Percentiles rank a stretch among this genome's conserved stretches.
Evolutionary conservation across 306 rosid species (phyloP).

Genomic region (Hippophae tibetana): DNA sequence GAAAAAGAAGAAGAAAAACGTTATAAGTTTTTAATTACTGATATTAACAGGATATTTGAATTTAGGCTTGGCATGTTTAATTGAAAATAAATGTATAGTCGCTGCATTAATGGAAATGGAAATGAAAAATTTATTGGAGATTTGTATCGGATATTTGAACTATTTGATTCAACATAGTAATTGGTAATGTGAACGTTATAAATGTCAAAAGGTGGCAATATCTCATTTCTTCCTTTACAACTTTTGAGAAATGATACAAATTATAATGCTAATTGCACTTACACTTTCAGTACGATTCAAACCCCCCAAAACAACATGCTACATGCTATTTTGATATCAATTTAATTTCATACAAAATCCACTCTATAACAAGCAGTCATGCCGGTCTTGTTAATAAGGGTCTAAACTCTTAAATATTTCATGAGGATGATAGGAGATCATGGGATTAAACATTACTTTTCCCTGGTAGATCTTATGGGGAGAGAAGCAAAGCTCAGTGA

Average conservation of each 20-base stretch:
- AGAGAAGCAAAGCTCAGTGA: slow-evolving; percentile 57
- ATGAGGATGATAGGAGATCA: slow-evolving; percentile 49
- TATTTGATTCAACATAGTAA: too few relatives aligned
- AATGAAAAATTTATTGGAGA: too few relatives aligned
- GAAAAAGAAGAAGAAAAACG: neutral
- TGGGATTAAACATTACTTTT: slow-evolving; percentile 58
- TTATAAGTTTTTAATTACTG: neutral
- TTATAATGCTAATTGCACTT: too few relatives aligned
- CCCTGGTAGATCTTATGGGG: slow-evolving; percentile 76
- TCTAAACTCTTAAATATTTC: slow-evolving; percentile 22
- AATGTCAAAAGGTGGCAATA: too few relatives aligned
- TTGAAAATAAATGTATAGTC: too few relatives aligned
- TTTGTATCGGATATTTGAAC: too few relatives aligned
- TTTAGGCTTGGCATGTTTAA: neutral
- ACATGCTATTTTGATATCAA: neutral
- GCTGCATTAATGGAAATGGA: too few relatives aligned
- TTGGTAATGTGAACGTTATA: too few relatives aligned
- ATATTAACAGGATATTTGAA: slow-evolving; percentile 7
- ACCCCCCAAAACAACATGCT: slow-evolving; percentile 9
- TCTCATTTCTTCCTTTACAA: too few relatives aligned
- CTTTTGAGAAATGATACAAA: too few relatives aligned
- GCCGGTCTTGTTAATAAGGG: slow-evolving; percentile 73
- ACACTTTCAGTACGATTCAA: slow-evolving; percentile 19
- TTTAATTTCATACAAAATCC: too few relatives aligned
- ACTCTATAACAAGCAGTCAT: slow-evolving; percentile 50